A percentile compares a stretch with the other conserved stretches of the same genome.
Evolutionary conservation across 1,284 basidiomycete species (phyloP).

Genomic region (Xanthoconium separans): DNA sequence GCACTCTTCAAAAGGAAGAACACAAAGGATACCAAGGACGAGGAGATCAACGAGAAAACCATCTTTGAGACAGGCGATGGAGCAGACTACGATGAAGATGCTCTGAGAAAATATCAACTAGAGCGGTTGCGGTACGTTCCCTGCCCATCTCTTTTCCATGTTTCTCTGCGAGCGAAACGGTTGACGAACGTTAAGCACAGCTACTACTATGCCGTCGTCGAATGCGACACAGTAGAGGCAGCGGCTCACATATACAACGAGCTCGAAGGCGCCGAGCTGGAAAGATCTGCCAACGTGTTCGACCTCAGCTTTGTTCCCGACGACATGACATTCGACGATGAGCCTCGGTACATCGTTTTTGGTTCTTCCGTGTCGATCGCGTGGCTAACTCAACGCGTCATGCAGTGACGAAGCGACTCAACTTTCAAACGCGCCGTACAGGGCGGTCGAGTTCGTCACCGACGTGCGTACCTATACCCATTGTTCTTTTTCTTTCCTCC

Average conservation of each 20-base stretch:
- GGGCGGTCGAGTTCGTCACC: slow-evolving; percentile 89
- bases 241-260: slow-evolving; percentile 85
- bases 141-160: background rate
- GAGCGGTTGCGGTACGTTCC: slow-evolving; percentile 81
- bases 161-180: background rate
- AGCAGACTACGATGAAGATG: slow-evolving; percentile 84
- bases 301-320: slow-evolving; percentile 95
- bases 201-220: slow-evolving; percentile 96
- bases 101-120: slow-evolving; percentile 90
- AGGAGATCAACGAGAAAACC: slow-evolving; percentile 63
- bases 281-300: slow-evolving; percentile 95
- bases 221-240: slow-evolving; percentile 79
- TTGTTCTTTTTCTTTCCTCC: background rate
- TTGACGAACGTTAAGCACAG: slow-evolving; percentile 41
- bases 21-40: slow-evolving; percentile 33
- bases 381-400: background rate
- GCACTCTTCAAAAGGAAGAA: slow-evolving; percentile 74
- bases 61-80: slow-evolving; percentile 69
- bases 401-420: slow-evolving; percentile 81
- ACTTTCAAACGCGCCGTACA: slow-evolving; percentile 64
- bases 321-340: slow-evolving; percentile 86
- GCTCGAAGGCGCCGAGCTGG: slow-evolving; percentile 93
- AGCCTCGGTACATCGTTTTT: slow-evolving; percentile 55
- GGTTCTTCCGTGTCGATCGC: background rate
- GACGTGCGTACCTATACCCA: slow-evolving; percentile 59